Base-by-base conservation (phyloP, 2,329 filamentous ascomycete genomes). In the Penicillium sumatraense region DNA sequence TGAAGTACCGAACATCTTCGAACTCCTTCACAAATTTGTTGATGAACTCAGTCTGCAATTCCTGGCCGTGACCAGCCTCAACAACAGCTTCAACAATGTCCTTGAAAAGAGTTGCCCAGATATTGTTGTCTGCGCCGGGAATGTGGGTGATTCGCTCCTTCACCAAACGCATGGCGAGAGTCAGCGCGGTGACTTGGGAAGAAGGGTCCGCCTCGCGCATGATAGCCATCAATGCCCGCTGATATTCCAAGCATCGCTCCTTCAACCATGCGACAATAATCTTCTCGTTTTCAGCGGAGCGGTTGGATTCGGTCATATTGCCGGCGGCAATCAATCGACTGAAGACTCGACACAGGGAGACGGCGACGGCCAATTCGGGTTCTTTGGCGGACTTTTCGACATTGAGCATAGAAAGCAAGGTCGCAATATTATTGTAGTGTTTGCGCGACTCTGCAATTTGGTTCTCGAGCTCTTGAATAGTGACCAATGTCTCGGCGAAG, bases 361-460 rank as follows among this genome's bases (percentile, higher is more conserved):
- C 87, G 0, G 88, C 85, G 0, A 92, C 89, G 29, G 90, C 77
- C 44, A 90, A 78, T 10, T 84, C 81, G 3, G 84, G 79, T 40
- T 88, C 83, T 2, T 79, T 73, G 16, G 83, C 78, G 18, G 78
- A 71, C 2, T 81, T 73, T 24, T 78, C 77, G 31, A 77, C 78
- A 67, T 83, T 71, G 33, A 86, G 75, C 66, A 86, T 82, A 38
- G 82, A 81, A 42, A 96, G 79, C 33, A 98, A 77, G 10, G 83
- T 84, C 7, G 86, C 83, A 67, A 98, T 93, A 70, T 96, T 91
- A 80, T 96, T 96, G 81, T 96, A 96, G 75, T 96, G 85, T 73
- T 92, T 91, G 68, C 87, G 89, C 47, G 92, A 96, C 73, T 95
- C 88, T 58, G 92, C 77, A 52, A 98, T 92, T 54, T 90, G 88